Evolutionary conservation across 495 filamentous ascomycete species (phyloP), one percentile per base, ranked within the genome.

Genomic region (Chaetomium fimeti): DNA sequence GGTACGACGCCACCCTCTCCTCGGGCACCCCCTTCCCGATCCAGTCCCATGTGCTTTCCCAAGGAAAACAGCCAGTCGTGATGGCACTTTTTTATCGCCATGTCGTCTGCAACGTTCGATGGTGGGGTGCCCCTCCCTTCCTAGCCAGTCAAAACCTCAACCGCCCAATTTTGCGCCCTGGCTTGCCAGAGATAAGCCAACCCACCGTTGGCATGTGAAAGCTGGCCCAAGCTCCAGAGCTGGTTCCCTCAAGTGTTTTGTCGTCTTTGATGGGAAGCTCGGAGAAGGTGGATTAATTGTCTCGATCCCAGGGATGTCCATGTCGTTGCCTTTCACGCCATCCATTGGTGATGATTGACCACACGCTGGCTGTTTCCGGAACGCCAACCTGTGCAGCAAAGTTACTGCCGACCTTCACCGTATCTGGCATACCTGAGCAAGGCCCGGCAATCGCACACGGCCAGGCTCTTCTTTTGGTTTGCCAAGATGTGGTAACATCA

Each of bases 21-120:
- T 32, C 51, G 51, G 32, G 32, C 55, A n/a, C 5, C 25, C 18
- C 25, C 20, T 13, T 18, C 22, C 61, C n/a, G 61, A 60, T 29
- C 59, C 57, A 61, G 64, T 69, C 62, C 49, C 64, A 69, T 64
- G 68, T 65, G 68, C 68, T 59, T 55, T 38, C 47, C 59, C 53
- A 25, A 27, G 40, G 58, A 16, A 48, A 43, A 24, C 48, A 27
- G 38, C 40, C 59, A 25, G 47, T 52, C 47, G 59, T 47, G 49
- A 49, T 52, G 22, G 60, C 57, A 42, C 40, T n/a, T 56, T 36
- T 62, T 54, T 52, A 25, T 62, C 60, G 51, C 60, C 60, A 56
- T 55, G 38, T 47, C 40, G 22, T 22, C 25, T 29, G 28, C 24
- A 24, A 43, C 55, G 16, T 65, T 48, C 56, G 11, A 60, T 24